These are phyloP conservation scores for Phylloporus sp. DNA, from an alignment of 768 basidiomycete species.

Conservation along the genomic window DNA sequence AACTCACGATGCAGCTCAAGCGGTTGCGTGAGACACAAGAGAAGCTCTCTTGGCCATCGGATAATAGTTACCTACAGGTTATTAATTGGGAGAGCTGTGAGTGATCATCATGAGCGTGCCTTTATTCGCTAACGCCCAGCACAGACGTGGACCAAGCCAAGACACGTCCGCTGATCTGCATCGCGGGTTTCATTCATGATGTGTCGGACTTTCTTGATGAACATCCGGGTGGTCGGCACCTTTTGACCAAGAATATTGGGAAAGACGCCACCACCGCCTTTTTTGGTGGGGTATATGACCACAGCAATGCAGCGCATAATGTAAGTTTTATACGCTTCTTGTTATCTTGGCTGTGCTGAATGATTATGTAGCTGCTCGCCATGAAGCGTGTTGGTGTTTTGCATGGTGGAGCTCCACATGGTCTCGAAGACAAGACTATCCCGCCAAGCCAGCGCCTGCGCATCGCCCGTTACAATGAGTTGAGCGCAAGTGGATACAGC, in stretches of 20 bases:
- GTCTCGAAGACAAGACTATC: conserved; percentile 56
- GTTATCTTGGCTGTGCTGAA: conserved; percentile 1
- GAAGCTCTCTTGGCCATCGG: conserved; percentile 72
- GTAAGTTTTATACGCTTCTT: conserved; percentile 37
- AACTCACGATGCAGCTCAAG: conserved; percentile 93
- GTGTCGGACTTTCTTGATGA: conserved; percentile 81
- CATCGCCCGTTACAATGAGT: conserved; percentile 62
- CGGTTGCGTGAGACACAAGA: conserved; percentile 78
- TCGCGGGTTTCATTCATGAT: conserved; percentile 94
- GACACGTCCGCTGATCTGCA: conserved; percentile 76
- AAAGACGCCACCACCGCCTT: conserved; percentile 92
- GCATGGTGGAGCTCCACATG: conserved; percentile 50
- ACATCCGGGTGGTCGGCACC: conserved; percentile 87
- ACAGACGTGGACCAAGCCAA: conserved; percentile 75
- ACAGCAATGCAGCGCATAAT: conserved; percentile 86
- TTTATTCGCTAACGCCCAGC: conserved; percentile 1
- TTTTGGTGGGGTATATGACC: conserved; percentile 89
- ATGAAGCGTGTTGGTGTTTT: conserved; percentile 59
- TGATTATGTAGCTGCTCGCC: conserved; percentile 20
- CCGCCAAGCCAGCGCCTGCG: conserved; percentile 72
- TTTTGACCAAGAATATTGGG: conserved; percentile 81
- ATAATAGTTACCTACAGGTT: conserved; percentile 71
- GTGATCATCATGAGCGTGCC: conserved; percentile 18
- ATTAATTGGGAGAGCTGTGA: conserved; percentile 84
- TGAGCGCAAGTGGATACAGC: conserved; percentile 46